phyloP scores from a whole-genome alignment of 2,329 filamentous ascomycete genomes.

The Cladophialophora bantiana region DNA sequence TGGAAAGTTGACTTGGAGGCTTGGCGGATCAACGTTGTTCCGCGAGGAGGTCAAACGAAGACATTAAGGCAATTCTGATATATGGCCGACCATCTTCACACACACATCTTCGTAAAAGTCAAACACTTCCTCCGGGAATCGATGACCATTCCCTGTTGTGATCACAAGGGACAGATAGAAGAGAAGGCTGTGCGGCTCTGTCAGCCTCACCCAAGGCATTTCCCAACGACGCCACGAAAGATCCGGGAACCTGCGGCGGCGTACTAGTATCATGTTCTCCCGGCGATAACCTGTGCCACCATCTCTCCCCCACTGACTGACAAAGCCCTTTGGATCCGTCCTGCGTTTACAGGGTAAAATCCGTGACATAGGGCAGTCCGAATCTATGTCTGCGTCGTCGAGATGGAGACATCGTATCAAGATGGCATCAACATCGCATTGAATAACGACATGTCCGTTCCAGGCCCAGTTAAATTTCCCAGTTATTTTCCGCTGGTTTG shows the following conservation, averaged over 20 bases:
- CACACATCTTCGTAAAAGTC: neutral
- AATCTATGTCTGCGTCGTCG: neutral
- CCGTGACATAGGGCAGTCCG: neutral
- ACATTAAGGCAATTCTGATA: no score
- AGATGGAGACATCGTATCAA: neutral
- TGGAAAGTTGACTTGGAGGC: neutral
- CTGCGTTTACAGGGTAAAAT: no score
- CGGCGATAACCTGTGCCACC: neutral
- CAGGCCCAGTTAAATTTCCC: neutral
- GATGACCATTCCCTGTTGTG: neutral
- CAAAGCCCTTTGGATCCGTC: neutral
- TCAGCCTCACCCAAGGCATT: neutral
- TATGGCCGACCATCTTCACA: neutral
- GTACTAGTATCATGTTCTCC: neutral
- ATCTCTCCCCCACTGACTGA: neutral
- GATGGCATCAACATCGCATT: neutral
- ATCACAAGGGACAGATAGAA: neutral
- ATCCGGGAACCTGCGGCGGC: no score
- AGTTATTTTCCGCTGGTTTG: neutral
- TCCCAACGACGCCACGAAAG: neutral
- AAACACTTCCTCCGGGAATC: neutral
- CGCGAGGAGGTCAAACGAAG: neutral
- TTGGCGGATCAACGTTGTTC: slow-evolving; percentile 5
- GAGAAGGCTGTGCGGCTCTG: neutral
- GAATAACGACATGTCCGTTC: neutral